Evolutionary conservation across 345 rosid genomes (phyloP).

Genomic region (Ceriops decandra): DNA sequence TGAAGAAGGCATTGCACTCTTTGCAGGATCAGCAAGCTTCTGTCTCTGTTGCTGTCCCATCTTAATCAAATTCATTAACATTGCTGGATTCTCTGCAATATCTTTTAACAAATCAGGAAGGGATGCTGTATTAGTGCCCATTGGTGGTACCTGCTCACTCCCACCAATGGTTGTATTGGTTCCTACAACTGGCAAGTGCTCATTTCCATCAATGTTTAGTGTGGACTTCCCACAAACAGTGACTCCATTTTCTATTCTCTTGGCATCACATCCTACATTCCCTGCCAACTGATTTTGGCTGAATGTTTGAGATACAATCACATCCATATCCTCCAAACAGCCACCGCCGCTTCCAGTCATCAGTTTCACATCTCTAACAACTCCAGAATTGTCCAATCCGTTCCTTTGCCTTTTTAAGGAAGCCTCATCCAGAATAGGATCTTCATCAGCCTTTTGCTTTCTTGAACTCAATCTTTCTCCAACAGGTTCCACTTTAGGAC

Average conservation of each 20-base stretch:
- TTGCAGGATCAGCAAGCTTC: slow-evolving; percentile 34
- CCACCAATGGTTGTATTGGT: slow-evolving; percentile 19
- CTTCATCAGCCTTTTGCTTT: slow-evolving; percentile 62
- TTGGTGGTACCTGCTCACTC: slow-evolving; percentile 9
- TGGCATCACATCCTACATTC: slow-evolving; percentile 35
- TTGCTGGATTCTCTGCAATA: slow-evolving; percentile 71
- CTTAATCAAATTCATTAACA: slow-evolving; percentile 63
- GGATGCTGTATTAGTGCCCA: slow-evolving; percentile 18
- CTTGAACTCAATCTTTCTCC: slow-evolving; percentile 41
- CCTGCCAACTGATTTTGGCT: slow-evolving; percentile 27
- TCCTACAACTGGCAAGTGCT: slow-evolving; percentile 28
- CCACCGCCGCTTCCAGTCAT: slow-evolving; percentile 56
- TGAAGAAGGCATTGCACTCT: slow-evolving; percentile 36
- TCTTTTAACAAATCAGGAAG: slow-evolving; percentile 58
- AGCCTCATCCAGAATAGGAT: slow-evolving; percentile 47
- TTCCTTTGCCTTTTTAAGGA: slow-evolving; percentile 55
- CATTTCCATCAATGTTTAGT: slow-evolving; percentile 34
- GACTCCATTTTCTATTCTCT: slow-evolving; percentile 40
- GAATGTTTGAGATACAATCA: slow-evolving; percentile 29
- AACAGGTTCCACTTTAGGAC: slow-evolving; percentile 39
- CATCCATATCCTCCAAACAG: slow-evolving; percentile 61
- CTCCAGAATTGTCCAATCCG: slow-evolving; percentile 37
- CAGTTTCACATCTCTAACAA: slow-evolving; percentile 33
- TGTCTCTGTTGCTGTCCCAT: slow-evolving; percentile 64
- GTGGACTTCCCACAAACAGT: slow-evolving; percentile 28